Base-by-base conservation (phyloP, 2,329 filamentous ascomycete species). In the Penicillium decumbens region DNA sequence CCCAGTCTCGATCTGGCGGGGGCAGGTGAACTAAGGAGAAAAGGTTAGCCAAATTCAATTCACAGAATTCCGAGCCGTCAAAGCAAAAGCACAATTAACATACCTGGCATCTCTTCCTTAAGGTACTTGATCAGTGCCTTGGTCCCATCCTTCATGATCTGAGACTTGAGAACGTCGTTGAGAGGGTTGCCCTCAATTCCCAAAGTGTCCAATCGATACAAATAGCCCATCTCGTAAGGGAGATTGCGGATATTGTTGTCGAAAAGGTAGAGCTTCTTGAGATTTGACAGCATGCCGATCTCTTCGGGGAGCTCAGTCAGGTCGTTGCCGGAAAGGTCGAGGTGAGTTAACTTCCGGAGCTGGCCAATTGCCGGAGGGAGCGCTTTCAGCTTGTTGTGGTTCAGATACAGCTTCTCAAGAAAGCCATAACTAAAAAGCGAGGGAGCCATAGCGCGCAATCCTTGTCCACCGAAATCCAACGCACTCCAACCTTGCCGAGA, bases 391-490 rank as follows among this genome's bases (percentile, higher is more conserved):
- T 90, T 91, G 77, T 98, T 98, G 59, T 90, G 92, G 61, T 90
- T 90, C 55, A 98, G 83, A 69, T 95, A 96, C 27, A 98, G 81
- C 71, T 95, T 92, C 58, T 88, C 88, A 49, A 98, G 77, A 69
- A 98, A 97, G 39, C 80, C 80, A 72, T 97, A 98, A 58, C 81
- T 79, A 74, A 97, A 97, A 28, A 98, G 77, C 39, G 87, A 82
- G 7, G 81, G 75, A 1, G 90, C 84, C 28, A 98, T 77, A 51
- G 89, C 88, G 59, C 90, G 86, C 42, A 98, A 77, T 18, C 92
- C 92, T 74, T 97, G 93, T n/a, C 93, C 93, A 61, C 91, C 93
- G 68, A 97, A 85, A 71, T 98, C 93, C 61, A 98, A 78, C 57
- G 91, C 90, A 68, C 89, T 83, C 93, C 93, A 97, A 63, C 91